These are phyloP conservation scores for Oleoguttula mirabilis DNA, from an alignment of 495 filamentous ascomycete species.

Conservation along the genomic window DNA sequence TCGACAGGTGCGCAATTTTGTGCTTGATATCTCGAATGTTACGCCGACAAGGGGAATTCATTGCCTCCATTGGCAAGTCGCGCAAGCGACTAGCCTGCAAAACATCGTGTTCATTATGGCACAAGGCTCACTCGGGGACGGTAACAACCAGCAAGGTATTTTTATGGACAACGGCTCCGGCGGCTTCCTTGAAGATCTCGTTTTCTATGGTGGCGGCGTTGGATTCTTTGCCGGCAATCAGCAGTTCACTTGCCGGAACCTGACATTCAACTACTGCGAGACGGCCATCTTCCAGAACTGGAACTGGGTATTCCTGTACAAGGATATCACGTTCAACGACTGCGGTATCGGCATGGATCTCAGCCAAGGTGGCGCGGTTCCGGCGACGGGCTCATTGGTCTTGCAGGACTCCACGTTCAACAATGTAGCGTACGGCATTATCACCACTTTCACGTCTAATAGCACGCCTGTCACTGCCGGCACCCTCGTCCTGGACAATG, in stretches of 20 bases:
- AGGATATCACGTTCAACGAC: constrained; percentile 68
- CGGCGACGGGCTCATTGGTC: constrained; percentile 69
- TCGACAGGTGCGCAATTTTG: constrained; percentile 35
- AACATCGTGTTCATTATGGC: constrained; percentile 33
- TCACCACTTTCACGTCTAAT: constrained; percentile 50
- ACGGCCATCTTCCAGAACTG: constrained; percentile 90
- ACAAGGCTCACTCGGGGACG: constrained; percentile 4
- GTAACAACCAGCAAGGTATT: constrained; percentile 27
- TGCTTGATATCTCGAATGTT: constrained; percentile 29
- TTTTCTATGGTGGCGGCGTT: constrained; percentile 75
- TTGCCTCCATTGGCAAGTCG: constrained; percentile 37
- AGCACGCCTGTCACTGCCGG: constrained; percentile 56
- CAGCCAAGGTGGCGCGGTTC: constrained; percentile 45
- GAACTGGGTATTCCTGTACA: constrained; percentile 88
- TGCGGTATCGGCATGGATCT: constrained; percentile 74
- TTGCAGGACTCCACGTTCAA: constrained; percentile 68
- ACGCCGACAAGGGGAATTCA: constrained; percentile 3
- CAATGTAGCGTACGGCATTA: constrained; percentile 60
- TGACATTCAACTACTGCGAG: constrained; percentile 78
- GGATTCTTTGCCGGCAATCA: constrained; percentile 86
- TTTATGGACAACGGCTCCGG: constrained; percentile 37
- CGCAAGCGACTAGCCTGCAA: constrained; percentile 34
- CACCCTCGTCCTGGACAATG: constrained; percentile 75
- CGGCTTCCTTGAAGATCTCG: constrained; percentile 37
- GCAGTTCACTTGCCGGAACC: constrained; percentile 86